Evolutionary conservation across 1,284 basidiomycete genomes (phyloP).

Genomic region (Papiliotrema fonsecae): DNA sequence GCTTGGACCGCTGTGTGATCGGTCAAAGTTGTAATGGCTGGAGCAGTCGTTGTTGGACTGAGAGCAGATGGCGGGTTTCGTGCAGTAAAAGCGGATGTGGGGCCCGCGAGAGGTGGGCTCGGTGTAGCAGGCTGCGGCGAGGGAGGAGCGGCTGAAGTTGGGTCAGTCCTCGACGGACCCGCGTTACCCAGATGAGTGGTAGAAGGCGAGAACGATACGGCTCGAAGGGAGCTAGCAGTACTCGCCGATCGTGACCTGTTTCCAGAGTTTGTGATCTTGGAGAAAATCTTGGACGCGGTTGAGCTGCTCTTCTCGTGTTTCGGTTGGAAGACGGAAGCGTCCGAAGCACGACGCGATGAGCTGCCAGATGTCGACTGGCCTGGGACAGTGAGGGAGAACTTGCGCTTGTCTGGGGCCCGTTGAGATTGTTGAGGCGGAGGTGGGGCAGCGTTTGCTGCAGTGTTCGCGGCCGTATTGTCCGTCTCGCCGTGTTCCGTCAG

Average conservation of each 20-base stretch:
- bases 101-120: constrained; percentile 1
- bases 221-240: constrained; percentile 9
- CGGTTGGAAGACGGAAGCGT: constrained; percentile 2
- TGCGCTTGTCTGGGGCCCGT: constrained; percentile 1
- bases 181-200: constrained; percentile 1
- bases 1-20: constrained; percentile 11
- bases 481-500: constrained; percentile 17
- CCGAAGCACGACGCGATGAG: constrained; percentile 9
- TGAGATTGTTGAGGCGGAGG: neutral
- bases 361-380: neutral
- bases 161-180: neutral
- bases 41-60: constrained; percentile 13
- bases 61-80: constrained; percentile 8
- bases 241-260: constrained; percentile 12
- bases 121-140: neutral
- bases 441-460: constrained; percentile 6
- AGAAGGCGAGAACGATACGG: constrained; percentile 12
- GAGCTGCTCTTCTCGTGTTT: constrained; percentile 9
- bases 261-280: constrained; percentile 23
- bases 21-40: constrained; percentile 20
- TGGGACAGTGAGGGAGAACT: constrained; percentile 6
- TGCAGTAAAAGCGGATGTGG: neutral
- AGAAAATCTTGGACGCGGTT: constrained; percentile 28
- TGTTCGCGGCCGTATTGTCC: no score
- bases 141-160: neutral